These are phyloP conservation scores for Geoglossum glabrum DNA, from an alignment of 495 filamentous ascomycete genomes.

Conservation along the genomic window DNA sequence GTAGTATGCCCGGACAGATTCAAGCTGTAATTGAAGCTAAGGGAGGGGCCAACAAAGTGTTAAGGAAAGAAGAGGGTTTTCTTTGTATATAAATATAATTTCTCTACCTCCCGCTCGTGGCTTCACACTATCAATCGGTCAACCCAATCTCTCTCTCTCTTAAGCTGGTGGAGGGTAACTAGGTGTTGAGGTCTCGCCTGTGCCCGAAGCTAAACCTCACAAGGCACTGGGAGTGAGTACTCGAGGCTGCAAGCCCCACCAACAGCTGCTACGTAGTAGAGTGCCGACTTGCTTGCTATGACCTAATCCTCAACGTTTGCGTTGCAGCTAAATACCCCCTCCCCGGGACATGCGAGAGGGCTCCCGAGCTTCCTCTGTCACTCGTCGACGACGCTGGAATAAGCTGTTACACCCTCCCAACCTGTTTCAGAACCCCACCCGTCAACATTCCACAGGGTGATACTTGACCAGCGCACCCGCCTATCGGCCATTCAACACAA, in stretches of 20 bases:
- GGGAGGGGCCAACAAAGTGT: too few species aligned
- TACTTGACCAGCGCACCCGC: slow-evolving; percentile 2
- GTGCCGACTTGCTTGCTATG: background rate
- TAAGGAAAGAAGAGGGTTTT: too few species aligned
- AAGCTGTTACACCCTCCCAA: background rate
- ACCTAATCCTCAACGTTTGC: background rate
- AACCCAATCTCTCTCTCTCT: too few species aligned
- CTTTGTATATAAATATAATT: too few species aligned
- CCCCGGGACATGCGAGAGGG: background rate
- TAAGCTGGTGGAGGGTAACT: too few species aligned
- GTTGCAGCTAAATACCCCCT: background rate
- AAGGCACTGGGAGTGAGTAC: background rate
- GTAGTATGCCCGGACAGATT: too few species aligned
- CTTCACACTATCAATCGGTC: too few species aligned
- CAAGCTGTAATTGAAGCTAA: too few species aligned
- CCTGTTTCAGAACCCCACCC: background rate
- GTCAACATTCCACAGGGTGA: background rate
- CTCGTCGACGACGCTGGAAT: background rate
- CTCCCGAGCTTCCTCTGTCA: background rate
- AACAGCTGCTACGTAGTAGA: too few species aligned
- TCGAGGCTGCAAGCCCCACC: background rate
- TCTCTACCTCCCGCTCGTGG: too few species aligned
- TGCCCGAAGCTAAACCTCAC: background rate
- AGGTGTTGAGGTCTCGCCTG: background rate
- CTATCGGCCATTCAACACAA: background rate